Evolutionary conservation across 2,329 filamentous ascomycete species (phyloP).

Genomic region (Pseudogymnoascus sp.): DNA sequence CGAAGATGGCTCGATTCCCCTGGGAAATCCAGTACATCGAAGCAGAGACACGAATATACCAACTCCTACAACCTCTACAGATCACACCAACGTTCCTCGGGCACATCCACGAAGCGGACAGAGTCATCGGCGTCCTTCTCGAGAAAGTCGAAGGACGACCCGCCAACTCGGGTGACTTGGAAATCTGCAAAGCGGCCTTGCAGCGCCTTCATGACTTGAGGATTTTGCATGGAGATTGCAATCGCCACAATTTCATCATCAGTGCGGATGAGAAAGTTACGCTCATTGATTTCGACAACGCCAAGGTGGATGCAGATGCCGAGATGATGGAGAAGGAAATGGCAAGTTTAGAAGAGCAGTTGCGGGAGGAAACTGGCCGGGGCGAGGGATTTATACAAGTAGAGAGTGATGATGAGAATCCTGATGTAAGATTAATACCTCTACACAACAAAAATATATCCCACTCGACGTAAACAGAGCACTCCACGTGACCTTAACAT

Average conservation of each 20-base stretch:
- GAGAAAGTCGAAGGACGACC: constrained; percentile 31
- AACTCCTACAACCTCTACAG: not conserved
- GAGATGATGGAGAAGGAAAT: not conserved
- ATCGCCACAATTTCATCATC: constrained; percentile 36
- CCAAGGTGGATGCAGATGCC: not conserved
- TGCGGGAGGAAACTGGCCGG: not conserved
- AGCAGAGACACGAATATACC: constrained; percentile 21
- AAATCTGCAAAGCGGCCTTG: constrained; percentile 27
- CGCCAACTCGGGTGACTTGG: constrained; percentile 27
- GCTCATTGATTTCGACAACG: constrained; percentile 31
- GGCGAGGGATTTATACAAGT: not conserved
- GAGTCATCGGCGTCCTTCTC: constrained; percentile 33
- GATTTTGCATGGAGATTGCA: constrained; percentile 34
- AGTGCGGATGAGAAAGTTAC: constrained; percentile 23
- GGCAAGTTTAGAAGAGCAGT: not conserved
- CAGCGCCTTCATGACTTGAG: constrained; percentile 27
- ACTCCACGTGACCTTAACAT: not conserved
- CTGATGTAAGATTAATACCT: not conserved
- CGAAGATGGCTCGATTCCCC: constrained; percentile 23
- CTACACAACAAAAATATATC: not conserved
- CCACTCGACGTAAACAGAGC: not conserved
- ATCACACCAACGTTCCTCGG: constrained; percentile 34
- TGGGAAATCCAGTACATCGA: constrained; percentile 23
- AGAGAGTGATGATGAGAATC: not conserved
- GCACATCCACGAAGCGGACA: constrained; percentile 32